A percentile compares a stretch with the other conserved stretches of the same genome.
phyloP scores from a whole-genome alignment of 345 rosid genomes.

The Bretschneidera sinensis region DNA sequence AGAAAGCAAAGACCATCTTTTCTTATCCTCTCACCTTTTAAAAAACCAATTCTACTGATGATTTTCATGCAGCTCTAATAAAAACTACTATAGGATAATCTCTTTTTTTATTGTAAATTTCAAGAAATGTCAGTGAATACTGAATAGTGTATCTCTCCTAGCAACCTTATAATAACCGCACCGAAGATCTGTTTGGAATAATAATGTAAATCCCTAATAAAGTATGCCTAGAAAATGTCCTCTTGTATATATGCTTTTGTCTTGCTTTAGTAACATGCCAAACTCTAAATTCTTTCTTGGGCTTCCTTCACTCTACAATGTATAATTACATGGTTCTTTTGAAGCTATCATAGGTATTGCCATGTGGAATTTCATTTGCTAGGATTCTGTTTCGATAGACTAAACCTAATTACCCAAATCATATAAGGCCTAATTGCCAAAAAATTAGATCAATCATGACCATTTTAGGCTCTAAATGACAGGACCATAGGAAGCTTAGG shows the following conservation, averaged over 20 bases:
- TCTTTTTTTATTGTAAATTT: slow-evolving; percentile 26
- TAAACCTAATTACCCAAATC: too few species aligned
- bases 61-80: slow-evolving; percentile 44
- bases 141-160: slow-evolving; percentile 15
- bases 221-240: slow-evolving; percentile 35
- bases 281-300: slow-evolving; percentile 66
- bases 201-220: slow-evolving; percentile 44
- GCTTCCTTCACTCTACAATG: slow-evolving; percentile 67
- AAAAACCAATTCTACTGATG: slow-evolving; percentile 33
- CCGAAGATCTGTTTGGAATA: slow-evolving; percentile 25
- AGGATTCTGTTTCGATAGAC: too few species aligned
- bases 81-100: slow-evolving; percentile 10
- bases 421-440: slow-evolving; percentile 16
- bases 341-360: too few species aligned
- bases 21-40: slow-evolving; percentile 30
- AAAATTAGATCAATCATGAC: slow-evolving; percentile 25
- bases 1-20: slow-evolving; percentile 29
- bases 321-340: too few species aligned
- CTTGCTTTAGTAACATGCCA: slow-evolving; percentile 83
- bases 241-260: slow-evolving; percentile 42
- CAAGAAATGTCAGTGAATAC: slow-evolving; percentile 44
- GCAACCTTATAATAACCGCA: slow-evolving; percentile 4
- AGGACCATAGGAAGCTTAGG: slow-evolving; percentile 7
- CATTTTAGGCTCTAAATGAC: slow-evolving; percentile 12
- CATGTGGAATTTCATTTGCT: too few species aligned